Evolutionary conservation across 345 rosid genomes (phyloP).

Genomic region (Dovyalis caffra): DNA sequence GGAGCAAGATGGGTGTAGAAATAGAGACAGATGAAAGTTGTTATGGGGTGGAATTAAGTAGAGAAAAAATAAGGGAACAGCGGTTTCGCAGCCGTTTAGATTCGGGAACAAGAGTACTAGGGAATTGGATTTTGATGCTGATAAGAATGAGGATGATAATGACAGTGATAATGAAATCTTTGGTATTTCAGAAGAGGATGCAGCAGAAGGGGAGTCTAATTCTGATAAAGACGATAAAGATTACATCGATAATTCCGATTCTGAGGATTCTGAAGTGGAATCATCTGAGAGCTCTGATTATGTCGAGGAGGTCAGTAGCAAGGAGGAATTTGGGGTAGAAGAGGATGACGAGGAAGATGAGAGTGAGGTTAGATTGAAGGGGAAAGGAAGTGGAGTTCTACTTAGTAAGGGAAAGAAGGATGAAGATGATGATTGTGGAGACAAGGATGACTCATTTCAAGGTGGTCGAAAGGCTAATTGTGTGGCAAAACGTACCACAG

Average conservation of each 20-base stretch:
- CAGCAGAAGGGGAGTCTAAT: background rate
- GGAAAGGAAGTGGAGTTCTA: background rate
- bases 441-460: background rate
- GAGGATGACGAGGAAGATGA: conserved; percentile 7
- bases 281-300: background rate
- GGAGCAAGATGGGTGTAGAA: no score
- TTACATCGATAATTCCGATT: conserved; percentile 3
- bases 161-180: background rate
- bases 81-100: background rate
- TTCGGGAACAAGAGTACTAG: background rate
- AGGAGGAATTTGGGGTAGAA: background rate
- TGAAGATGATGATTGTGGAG: background rate
- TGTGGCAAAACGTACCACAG: conserved; percentile 25
- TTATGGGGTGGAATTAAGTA: no score
- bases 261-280: conserved; percentile 14
- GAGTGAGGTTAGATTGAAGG: background rate
- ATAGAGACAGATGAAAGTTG: no score
- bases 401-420: background rate
- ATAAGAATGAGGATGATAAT: background rate
- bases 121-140: background rate
- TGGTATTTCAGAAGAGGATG: background rate
- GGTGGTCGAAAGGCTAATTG: background rate
- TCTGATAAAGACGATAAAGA: conserved; percentile 7
- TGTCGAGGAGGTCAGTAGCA: background rate
- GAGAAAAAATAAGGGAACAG: no score